Evolutionary conservation across 164 flowering plant genomes (phyloP).

Genomic region (Dillenia suffruticosa): DNA sequence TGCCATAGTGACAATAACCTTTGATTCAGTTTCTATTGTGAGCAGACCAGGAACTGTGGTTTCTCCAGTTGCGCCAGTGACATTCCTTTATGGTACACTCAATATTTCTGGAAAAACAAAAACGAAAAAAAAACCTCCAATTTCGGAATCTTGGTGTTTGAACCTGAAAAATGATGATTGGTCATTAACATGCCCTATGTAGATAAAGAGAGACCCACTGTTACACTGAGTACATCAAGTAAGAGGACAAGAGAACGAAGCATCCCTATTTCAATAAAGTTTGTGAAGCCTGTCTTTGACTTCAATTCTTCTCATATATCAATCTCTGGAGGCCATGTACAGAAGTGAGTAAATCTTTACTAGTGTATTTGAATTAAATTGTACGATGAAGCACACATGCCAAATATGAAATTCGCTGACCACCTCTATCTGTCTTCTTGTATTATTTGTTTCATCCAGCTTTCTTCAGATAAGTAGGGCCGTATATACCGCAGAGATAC

Average conservation of each 20-base stretch:
- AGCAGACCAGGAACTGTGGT: slow-evolving; percentile 74
- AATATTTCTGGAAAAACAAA: neutral
- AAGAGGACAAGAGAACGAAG: slow-evolving; percentile 56
- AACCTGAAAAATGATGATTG: neutral
- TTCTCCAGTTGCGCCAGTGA: slow-evolving; percentile 73
- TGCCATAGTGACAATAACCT: slow-evolving; percentile 54
- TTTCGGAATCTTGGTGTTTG: neutral
- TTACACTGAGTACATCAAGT: slow-evolving; percentile 61
- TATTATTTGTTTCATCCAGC: slow-evolving; percentile 34
- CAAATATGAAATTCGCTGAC: too few relatives aligned
- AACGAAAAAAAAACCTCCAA: neutral
- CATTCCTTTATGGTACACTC: slow-evolving; percentile 78
- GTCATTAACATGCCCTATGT: neutral
- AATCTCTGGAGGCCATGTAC: slow-evolving; percentile 69
- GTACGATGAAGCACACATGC: too few relatives aligned
- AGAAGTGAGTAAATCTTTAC: slow-evolving; percentile 41
- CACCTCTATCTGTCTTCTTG: neutral
- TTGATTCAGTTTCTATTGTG: slow-evolving; percentile 46
- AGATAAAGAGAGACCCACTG: slow-evolving; percentile 78
- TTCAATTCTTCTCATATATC: slow-evolving; percentile 73
- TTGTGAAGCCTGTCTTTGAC: slow-evolving; percentile 76
- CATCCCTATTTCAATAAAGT: slow-evolving; percentile 52
- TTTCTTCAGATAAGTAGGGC: slow-evolving; percentile 57
- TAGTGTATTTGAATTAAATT: too few relatives aligned
- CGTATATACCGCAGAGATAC: slow-evolving; percentile 41